Percentiles rank a stretch among this genome's conserved stretches.
These are phyloP conservation scores for Xanthoconium stramineum DNA, from an alignment of 768 basidiomycete species.

Conservation along the genomic window DNA sequence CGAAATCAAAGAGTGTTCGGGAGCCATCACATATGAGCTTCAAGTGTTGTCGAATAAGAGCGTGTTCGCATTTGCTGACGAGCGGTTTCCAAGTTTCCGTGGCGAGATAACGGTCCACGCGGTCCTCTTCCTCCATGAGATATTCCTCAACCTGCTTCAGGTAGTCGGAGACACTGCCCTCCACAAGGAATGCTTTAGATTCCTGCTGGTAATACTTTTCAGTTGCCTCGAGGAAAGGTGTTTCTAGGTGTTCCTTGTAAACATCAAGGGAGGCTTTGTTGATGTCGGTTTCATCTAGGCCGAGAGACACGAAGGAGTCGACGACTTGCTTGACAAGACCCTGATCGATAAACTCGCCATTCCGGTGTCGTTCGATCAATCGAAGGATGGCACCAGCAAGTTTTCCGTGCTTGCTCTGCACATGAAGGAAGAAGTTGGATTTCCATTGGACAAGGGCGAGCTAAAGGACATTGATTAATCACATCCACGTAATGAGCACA, in stretches of 20 bases:
- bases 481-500: neutral
- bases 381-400: constrained; percentile 84
- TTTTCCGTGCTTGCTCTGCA: constrained; percentile 81
- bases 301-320: constrained; percentile 92
- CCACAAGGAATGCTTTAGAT: constrained; percentile 84
- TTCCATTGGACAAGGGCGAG: constrained; percentile 98
- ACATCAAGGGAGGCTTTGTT: constrained; percentile 92
- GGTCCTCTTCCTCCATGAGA: constrained; percentile 89
- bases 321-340: constrained; percentile 92
- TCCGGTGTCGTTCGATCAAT: constrained; percentile 89
- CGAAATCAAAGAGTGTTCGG: constrained; percentile 83
- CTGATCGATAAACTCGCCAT: constrained; percentile 92
- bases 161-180: constrained; percentile 91
- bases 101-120: constrained; percentile 92
- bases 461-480: constrained; percentile 34
- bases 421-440: constrained; percentile 79
- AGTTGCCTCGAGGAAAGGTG: constrained; percentile 84
- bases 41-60: constrained; percentile 84
- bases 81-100: constrained; percentile 84
- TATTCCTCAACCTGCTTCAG: constrained; percentile 92
- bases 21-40: constrained; percentile 91
- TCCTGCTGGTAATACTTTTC: constrained; percentile 91
- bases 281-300: constrained; percentile 87
- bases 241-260: constrained; percentile 89
- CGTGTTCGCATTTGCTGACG: constrained; percentile 83